Evolutionary conservation across 2,329 filamentous ascomycete genomes (phyloP).

Genomic region (Penicillium sp.): DNA sequence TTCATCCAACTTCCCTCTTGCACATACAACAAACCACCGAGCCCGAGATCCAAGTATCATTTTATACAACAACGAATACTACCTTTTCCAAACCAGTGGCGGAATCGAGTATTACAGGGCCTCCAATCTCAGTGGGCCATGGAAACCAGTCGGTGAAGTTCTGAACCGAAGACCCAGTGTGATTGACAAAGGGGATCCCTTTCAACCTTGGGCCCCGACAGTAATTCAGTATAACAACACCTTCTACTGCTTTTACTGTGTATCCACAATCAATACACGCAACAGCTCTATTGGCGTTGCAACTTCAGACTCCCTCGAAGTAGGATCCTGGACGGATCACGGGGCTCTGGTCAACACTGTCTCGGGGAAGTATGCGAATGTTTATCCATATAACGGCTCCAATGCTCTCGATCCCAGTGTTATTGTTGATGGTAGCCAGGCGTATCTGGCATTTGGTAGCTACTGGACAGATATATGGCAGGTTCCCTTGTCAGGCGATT

Average conservation of each 20-base stretch:
- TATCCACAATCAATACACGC: slow-evolving; percentile 59
- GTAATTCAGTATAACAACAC: slow-evolving; percentile 52
- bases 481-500: slow-evolving; percentile 43
- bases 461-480: slow-evolving; percentile 67
- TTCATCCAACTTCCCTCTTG: not conserved
- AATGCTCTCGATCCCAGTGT: slow-evolving; percentile 61
- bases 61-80: slow-evolving; percentile 10
- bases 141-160: slow-evolving; percentile 20
- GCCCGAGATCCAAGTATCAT: slow-evolving; percentile 13
- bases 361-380: slow-evolving; percentile 24
- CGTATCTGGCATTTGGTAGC: slow-evolving; percentile 60
- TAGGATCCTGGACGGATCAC: slow-evolving; percentile 34
- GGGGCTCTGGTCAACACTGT: slow-evolving; percentile 30
- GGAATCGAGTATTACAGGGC: slow-evolving; percentile 8
- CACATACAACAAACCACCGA: slow-evolving; percentile 7
- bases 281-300: slow-evolving; percentile 60
- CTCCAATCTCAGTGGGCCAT: slow-evolving; percentile 11
- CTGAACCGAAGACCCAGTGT: slow-evolving; percentile 26
- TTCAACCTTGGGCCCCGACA: slow-evolving; percentile 55
- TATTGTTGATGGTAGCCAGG: slow-evolving; percentile 37
- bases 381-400: slow-evolving; percentile 40
- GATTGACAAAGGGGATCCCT: slow-evolving; percentile 31
- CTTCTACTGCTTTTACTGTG: slow-evolving; percentile 65
- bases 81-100: slow-evolving; percentile 8
- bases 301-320: slow-evolving; percentile 39